Percentiles rank a stretch among this genome's conserved stretches.
phyloP scores from a whole-genome alignment of 1,284 basidiomycete genomes.

The Cystobasidium sp. region DNA sequence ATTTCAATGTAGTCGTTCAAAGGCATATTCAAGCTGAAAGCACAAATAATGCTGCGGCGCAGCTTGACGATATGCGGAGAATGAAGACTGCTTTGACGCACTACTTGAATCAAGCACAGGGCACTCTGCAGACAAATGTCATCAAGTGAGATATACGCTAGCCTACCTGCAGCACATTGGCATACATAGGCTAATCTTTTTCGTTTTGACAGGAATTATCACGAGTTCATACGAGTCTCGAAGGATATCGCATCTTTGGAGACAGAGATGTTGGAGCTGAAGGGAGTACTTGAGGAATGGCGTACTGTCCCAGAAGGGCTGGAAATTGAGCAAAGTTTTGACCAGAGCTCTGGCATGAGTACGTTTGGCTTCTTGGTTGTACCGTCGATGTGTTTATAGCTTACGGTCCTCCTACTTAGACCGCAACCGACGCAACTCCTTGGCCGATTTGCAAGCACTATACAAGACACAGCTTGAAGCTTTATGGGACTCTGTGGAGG shows the following conservation, averaged over 20 bases:
- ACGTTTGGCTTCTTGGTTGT: neutral
- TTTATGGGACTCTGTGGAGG: slow-evolving; percentile 88
- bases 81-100: slow-evolving; percentile 31
- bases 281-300: slow-evolving; percentile 91
- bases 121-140: slow-evolving; percentile 36
- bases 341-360: slow-evolving; percentile 34
- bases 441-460: slow-evolving; percentile 88
- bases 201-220: slow-evolving; percentile 64
- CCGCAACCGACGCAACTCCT: slow-evolving; percentile 69
- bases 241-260: slow-evolving; percentile 96
- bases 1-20: slow-evolving; percentile 8
- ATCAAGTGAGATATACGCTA: slow-evolving; percentile 4
- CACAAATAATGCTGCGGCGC: slow-evolving; percentile 3
- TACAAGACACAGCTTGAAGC: slow-evolving; percentile 93
- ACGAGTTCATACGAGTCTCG: slow-evolving; percentile 93
- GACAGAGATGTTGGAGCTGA: slow-evolving; percentile 97
- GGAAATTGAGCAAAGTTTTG: slow-evolving; percentile 65
- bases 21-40: slow-evolving; percentile 5
- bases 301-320: slow-evolving; percentile 90
- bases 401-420: slow-evolving; percentile 56
- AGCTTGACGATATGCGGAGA: slow-evolving; percentile 37
- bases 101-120: slow-evolving; percentile 24
- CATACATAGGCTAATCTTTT: neutral
- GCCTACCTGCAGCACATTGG: neutral
- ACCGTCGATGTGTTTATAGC: neutral